Evolutionary conservation across 2,329 filamentous ascomycete species (phyloP), one percentile per base, ranked within the genome.

Genomic region (Tricladium varicosporioides): DNA sequence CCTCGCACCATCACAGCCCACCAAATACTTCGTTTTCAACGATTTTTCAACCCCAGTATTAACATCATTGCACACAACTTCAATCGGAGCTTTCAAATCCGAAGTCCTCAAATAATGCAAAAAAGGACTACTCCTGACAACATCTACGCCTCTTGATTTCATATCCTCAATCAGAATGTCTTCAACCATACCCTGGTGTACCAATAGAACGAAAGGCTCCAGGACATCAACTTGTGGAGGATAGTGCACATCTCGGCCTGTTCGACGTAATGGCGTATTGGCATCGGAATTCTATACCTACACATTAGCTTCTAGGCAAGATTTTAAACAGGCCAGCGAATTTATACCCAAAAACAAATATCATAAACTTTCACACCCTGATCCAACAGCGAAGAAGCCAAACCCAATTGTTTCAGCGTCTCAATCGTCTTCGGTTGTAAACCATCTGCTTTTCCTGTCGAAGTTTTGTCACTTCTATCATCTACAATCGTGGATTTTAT

Each of bases 401-500:
- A 76, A 0, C 80, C 81, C 11, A 86, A 80, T 48, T 80, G 82
- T 66, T 85, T 82, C 53, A 85, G 83, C 5, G 86, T 79, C 67
- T 86, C 83, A 18, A 85, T 81, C 0, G 82, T 84, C 10, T 83
- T 81, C 48, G 78, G 80, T 67, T 85, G 82, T 36, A 84, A 77
- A 2, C 83, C 82, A 62, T 89, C 85, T 10, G 85, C 86, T 69
- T 87, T 81, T 3, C 84, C 85, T 46, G 65, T 66, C 1, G 62
- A 59, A 1, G 88, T 92, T 66, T 83, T 83, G 65, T 88, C 82
- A 33, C 81, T 76, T 61, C 87, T 76, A 68, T 91, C 86, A 73
- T 91, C 88, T 49, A 91, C 76, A 46, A 91, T 78, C 43, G 80
- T 78, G 2, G 83, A 79, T 54, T 83, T 82, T 65, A 90, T 82